Base-by-base conservation (phyloP, 495 filamentous ascomycete genomes). In the Lasiosphaeria miniovina region DNA sequence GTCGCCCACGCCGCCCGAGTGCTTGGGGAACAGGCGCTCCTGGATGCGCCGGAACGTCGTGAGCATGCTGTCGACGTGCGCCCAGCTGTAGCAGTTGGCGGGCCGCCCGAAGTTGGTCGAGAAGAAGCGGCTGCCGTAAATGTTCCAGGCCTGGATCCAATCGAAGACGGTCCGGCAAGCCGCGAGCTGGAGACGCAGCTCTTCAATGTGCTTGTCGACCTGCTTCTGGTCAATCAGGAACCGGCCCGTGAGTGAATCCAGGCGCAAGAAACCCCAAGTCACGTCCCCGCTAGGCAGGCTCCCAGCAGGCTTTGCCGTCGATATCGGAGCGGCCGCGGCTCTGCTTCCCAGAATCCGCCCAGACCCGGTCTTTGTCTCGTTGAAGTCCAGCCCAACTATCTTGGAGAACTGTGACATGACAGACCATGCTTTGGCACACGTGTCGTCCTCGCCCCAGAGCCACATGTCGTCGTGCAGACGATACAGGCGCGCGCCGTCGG, bases 401-500 rank as follows among this genome's bases (percentile, higher is more conserved):
- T 75, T 67, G 36, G 79, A 70, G 58, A 85, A 89, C 8, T 74
- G 55, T 14, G 74, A 72, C 76, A 88, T 82, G 14, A 77, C 71
- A 3, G 64, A 49, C 87, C 87, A 90, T 3, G 83, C 86, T 51
- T 75, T 74, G 36, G 67, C 75, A 54, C 84, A 87, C n/a, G 69
- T 75, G n/a, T 74, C 63, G 11, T 79, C 75, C n/a, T 77, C 64
- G 24, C 83, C 80, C 79, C 85, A 88, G 57, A 89, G 80, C 86
- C 86, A 89, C 57, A 89, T 79, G 67, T 90, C 87, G 64, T 89
- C 86, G 59, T 88, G 83, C 14, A 88, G 71, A 2, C 87, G 84
- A 58, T 88, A 88, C 12, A 90, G 72, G 24, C 80, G 75, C 9
- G 74, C 72, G 4, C 81, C 71, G 2, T 82, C 77, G 34, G 71